Percentiles rank a stretch among this genome's conserved stretches.
These are phyloP conservation scores for Debaryomycetaceae sp. DNA, from an alignment of 1,139 yeast species.

Conservation along the genomic window DNA sequence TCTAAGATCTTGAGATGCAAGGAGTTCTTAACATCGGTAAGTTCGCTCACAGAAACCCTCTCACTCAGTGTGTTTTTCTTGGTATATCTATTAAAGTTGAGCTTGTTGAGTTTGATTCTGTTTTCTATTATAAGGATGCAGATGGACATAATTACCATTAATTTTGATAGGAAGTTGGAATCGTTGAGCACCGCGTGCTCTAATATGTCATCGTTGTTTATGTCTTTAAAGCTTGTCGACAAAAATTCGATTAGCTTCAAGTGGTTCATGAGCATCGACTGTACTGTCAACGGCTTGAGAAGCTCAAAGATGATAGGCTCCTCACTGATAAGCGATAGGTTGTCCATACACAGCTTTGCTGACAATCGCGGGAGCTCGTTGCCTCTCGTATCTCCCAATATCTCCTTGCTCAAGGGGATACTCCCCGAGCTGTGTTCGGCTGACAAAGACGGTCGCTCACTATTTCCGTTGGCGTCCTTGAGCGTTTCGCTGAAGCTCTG, in stretches of 20 bases:
- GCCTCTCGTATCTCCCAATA: neutral
- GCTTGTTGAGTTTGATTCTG: slow-evolving; percentile 18
- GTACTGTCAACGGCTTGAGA: slow-evolving; percentile 28
- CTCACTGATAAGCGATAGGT: slow-evolving; percentile 16
- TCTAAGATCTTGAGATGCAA: slow-evolving; percentile 29
- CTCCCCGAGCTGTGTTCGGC: slow-evolving; percentile 5
- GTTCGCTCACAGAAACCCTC: neutral
- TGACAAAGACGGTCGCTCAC: slow-evolving; percentile 3
- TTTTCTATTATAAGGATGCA: slow-evolving; percentile 30
- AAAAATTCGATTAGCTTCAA: slow-evolving; percentile 24
- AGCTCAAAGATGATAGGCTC: slow-evolving; percentile 22
- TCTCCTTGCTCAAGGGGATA: slow-evolving; percentile 1
- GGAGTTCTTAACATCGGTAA: slow-evolving; percentile 20
- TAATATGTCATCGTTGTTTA: slow-evolving; percentile 18
- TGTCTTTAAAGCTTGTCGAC: slow-evolving; percentile 14
- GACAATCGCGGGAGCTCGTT: neutral
- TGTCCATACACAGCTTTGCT: slow-evolving; percentile 15
- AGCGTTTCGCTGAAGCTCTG: slow-evolving; percentile 19
- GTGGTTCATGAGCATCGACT: slow-evolving; percentile 23
- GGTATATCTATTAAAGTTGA: slow-evolving; percentile 7
- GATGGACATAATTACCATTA: slow-evolving; percentile 27
- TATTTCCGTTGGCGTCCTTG: slow-evolving; percentile 3
- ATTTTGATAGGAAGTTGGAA: slow-evolving; percentile 28
- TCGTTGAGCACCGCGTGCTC: slow-evolving; percentile 29
- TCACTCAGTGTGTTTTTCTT: slow-evolving; percentile 6